Base-by-base conservation (phyloP, 1,139 yeast species). In the Candida pseudoviswanathii region DNA sequence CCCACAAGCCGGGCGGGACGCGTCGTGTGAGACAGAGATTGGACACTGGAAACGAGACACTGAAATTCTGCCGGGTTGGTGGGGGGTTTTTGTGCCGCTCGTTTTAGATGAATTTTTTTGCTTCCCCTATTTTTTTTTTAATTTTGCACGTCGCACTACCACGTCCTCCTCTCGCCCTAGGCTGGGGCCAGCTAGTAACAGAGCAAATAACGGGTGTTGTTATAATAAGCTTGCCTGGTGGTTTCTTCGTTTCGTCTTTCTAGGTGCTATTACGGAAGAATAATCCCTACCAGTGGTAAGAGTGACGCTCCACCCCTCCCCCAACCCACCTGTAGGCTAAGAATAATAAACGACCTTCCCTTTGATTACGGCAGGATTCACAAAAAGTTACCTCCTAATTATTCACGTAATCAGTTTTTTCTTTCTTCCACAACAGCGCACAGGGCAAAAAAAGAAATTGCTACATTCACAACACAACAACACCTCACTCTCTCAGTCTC, bases 41-140 rank as follows among this genome's bases (percentile, higher is more conserved):
- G 37, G 37, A n/a, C 37, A 33, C 37, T 33, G 37, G 37, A 33
- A 33, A 33, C 22, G 21, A 33, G 37, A 33, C 37, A 16, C 22
- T 16, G 37, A 9, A n/a, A 16, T 16, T 16, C 16, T 16, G 16
- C 16, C 16, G 16, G 16, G 16, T 16, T 16, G 16, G 16, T 16
- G 16, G 16, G 16, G 16, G 16, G 16, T 16, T 16, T 16, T 16
- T 16, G 33, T 7, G 9, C 33, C 9, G 9, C 9, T n/a, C 33
- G 9, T 7, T n/a, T 31, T 31, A 8, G 33, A 6, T n/a, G 33
- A 31, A 31, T 7, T 10, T 10, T 11, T 31, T 31, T 9, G 11
- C 33, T 8, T 8, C 33, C 33, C 33, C 33, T 31, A 31, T 31
- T 31, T 31, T 31, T 31, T 31, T 31, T 7, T 16, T 16, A 16